Evolutionary conservation across 208 protist species (phyloP).

Genomic region (Trypanosoma melophagium): DNA sequence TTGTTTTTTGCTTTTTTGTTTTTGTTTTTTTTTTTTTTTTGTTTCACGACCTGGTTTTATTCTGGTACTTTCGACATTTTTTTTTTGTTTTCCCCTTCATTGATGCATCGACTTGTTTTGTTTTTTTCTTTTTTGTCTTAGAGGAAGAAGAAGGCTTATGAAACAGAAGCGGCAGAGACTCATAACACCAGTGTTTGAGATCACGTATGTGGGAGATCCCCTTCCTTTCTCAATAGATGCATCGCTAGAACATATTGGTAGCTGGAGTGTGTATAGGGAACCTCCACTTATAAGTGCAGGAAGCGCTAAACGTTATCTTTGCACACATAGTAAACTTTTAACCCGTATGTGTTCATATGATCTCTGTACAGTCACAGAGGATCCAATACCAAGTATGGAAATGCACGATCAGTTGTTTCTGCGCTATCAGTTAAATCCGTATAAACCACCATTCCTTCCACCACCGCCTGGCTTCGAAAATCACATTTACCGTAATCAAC

Average conservation of each 20-base stretch:
- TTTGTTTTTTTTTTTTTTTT: conserved; percentile 33
- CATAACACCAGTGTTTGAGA: conserved; percentile 22
- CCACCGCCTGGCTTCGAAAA: not conserved
- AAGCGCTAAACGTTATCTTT: conserved; percentile 5
- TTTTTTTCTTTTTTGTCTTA: conserved; percentile 23
- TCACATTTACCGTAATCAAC: conserved; percentile 9
- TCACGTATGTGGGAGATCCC: not conserved
- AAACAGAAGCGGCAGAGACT: too few species aligned
- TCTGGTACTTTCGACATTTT: conserved; percentile 6
- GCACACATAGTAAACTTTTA: not conserved
- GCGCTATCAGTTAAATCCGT: conserved; percentile 30
- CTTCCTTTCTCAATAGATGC: conserved; percentile 11
- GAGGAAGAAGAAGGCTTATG: not conserved
- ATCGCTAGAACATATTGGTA: not conserved
- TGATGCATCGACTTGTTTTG: not conserved
- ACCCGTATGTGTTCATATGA: not conserved
- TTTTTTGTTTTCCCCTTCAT: conserved; percentile 7
- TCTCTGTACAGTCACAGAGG: not conserved
- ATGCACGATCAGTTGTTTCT: conserved; percentile 5
- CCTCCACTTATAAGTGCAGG: conserved; percentile 14
- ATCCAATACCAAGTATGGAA: conserved; percentile 3
- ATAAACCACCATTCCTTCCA: conserved; percentile 3
- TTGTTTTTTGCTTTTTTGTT: conserved; percentile 11
- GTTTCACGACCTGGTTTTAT: conserved; percentile 12
- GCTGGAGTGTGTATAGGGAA: conserved; percentile 2